Evolutionary conservation across 352 stramenopile genomes (phyloP), one percentile per base, ranked within the genome.

Genomic region (Globisporangium apiculatum): DNA sequence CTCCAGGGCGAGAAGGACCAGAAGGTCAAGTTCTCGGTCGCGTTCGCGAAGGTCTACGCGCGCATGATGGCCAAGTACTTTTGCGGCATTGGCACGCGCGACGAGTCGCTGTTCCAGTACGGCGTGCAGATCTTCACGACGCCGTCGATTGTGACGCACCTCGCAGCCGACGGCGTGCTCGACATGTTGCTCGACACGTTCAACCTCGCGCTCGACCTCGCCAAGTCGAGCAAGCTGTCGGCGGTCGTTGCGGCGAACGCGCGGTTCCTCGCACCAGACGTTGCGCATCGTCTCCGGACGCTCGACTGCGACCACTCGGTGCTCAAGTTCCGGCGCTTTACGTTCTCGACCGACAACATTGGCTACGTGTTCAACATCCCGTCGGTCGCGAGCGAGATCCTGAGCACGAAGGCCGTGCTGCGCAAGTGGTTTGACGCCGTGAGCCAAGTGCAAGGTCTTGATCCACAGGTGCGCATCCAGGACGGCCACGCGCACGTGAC

Each of bases 281-380:
- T 72, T 10, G 57, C 52, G 31, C 68, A 60, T 10, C 53, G 65
- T 31, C 71, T 66, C 7, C 68, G 76, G 24, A 81, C 73, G 40
- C 72, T 98, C 37, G 93, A 98, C 71, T 97, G 88, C 18, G 76
- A 94, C 55, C 95, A 96, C 46, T 74, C 77, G 41, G 68, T 92
- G n/a, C 86, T 97, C 36, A 94, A 94, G 62, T 96, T 98, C 57
- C 97, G 96, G 58, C 80, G 95, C 15, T 91, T 97, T 55, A 83
- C 91, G 35, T 96, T 94, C 68, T 69, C 97, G 45, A 72, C 98
- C 36, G 81, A 97, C 55, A 89, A 98, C 65, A 90, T 98, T 49
- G 89, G 96, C 42, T 98, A 98, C 66, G 91, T 98, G n/a, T 86
- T 98, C 60, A 91, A 97, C 50, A 97, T 97, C 47, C 83, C 91